A percentile compares a stretch with the other conserved stretches of the same genome.
phyloP scores from a whole-genome alignment of 2,329 filamentous ascomycete species.

The Chalaropsis ovoidea region DNA sequence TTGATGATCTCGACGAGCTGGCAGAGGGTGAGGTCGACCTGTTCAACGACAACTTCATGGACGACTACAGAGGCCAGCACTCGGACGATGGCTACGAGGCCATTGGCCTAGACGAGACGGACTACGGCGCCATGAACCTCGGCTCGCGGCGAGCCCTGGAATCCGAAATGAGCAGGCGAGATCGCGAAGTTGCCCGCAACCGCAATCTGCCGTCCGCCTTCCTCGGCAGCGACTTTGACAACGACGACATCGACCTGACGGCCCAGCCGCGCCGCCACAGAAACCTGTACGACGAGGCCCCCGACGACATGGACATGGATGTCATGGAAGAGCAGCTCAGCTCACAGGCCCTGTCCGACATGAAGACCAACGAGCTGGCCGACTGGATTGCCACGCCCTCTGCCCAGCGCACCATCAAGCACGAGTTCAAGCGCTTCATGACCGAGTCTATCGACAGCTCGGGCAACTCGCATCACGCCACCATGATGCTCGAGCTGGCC shows the following conservation, averaged over 20 bases:
- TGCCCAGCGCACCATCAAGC: conserved; percentile 84
- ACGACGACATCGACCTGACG: conserved; percentile 73
- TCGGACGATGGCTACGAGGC: conserved; percentile 56
- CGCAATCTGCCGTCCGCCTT: conserved; percentile 63
- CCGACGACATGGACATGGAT: conserved; percentile 84
- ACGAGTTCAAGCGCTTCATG: conserved; percentile 94
- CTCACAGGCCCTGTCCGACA: conserved; percentile 79
- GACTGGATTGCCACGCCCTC: conserved; percentile 90
- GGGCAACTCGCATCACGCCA: conserved; percentile 87
- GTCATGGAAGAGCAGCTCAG: conserved; percentile 95
- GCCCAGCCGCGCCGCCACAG: conserved; percentile 75
- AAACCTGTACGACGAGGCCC: conserved; percentile 88
- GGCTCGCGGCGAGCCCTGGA: conserved; percentile 61
- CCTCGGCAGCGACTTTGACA: conserved; percentile 71
- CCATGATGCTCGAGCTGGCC: conserved; percentile 87
- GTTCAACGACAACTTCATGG: conserved; percentile 63
- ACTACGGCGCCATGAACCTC: conserved; percentile 60
- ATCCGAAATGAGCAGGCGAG: conserved; percentile 60
- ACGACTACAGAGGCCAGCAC: conserved; percentile 57
- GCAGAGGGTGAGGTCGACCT: conserved; percentile 73
- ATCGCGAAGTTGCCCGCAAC: conserved; percentile 58
- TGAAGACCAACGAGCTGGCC: conserved; percentile 84
- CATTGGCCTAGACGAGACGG: conserved; percentile 62
- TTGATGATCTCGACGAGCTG: conserved; percentile 70
- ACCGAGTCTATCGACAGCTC: conserved; percentile 89